Base-by-base conservation (phyloP, 495 filamentous ascomycete species). In the Trichoderma erinaceum region DNA sequence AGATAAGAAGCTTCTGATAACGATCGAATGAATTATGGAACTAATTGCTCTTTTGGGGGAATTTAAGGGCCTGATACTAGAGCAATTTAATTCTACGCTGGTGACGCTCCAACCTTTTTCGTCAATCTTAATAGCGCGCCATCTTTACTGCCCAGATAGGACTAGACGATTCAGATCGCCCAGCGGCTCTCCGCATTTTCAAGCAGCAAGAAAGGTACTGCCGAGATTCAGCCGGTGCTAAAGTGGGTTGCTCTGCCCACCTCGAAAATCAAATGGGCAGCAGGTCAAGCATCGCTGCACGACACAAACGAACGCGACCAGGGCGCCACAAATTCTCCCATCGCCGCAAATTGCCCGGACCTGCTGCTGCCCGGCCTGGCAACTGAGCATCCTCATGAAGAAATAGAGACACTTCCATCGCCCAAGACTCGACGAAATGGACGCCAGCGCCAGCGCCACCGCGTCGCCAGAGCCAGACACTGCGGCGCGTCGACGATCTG, bases 401-500 rank as follows among this genome's bases (percentile, higher is more conserved):
- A 70, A 76, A 81, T 75, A 86, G 86, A 41, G 11, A 15, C 35
- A n/a, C 2, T 43, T 4, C 8, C 63, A 27, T 29, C 29, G 32
- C 4, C 10, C 35, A 3, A 41, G 27, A 65, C 35, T 32, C 82
- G 86, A 89, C 72, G 81, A 83, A 66, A 83, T 85, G 71, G 83
- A 86, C 65, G 84, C 81, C 72, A 82, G 81, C 72, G 82, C 85
- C 70, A 82, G 81, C 72, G 82, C 85, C 70, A 82, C 86, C 76
- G 82, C 77, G 69, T 82, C 83, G 41, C 79, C 81, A 70, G 75
- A 76, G 65, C 78, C 78, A 67, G 79, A 77, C 48, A 83, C 79
- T 74, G 75, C 76, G 71, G 74, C 75, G 64, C 81, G 89, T 75
- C 87, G 93, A 75, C 90, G 90, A 73, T 96, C 92, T 63, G 90